These are phyloP conservation scores for Cryptosporidium meleagridis DNA, from an alignment of 169 alveolate species.

Conservation along the genomic window DNA sequence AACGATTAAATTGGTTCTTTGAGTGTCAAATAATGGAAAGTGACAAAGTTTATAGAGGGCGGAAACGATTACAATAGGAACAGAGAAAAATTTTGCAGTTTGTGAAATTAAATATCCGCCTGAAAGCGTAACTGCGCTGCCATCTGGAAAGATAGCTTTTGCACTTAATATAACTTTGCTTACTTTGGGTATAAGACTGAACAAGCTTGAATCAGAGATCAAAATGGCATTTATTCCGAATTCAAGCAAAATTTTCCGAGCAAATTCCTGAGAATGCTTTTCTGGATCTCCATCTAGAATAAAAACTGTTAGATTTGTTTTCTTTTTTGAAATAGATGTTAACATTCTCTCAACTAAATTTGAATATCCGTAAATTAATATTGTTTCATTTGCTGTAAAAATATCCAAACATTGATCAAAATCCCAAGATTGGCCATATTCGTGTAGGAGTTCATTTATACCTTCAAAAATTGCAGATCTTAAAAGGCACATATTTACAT, in stretches of 20 bases:
- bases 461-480: conserved; percentile 70
- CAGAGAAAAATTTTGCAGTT: conserved; percentile 46
- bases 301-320: conserved; percentile 23
- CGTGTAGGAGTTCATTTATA: conserved; percentile 69
- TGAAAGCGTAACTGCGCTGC: conserved; percentile 71
- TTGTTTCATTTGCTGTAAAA: conserved; percentile 32
- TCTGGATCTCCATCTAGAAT: conserved; percentile 67
- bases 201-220: conserved; percentile 67
- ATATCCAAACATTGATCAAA: conserved; percentile 66
- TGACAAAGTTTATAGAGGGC: conserved; percentile 64
- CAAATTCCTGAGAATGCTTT: conserved; percentile 34
- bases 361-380: conserved; percentile 61
- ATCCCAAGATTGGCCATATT: conserved; percentile 68
- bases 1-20: conserved; percentile 37
- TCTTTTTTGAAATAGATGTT: conserved; percentile 58
- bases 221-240: conserved; percentile 31
- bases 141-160: conserved; percentile 67
- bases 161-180: conserved; percentile 67
- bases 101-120: conserved; percentile 70
- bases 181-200: conserved; percentile 56
- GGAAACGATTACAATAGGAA: conserved; percentile 47
- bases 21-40: conserved; percentile 64
- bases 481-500: conserved; percentile 21
- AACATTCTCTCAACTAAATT: conserved; percentile 45
- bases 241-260: conserved; percentile 23